Percentiles rank a stretch among this genome's conserved stretches.
These are phyloP conservation scores for Solanum microdontum DNA, from an alignment of 257 asterid genomes.

Conservation along the genomic window DNA sequence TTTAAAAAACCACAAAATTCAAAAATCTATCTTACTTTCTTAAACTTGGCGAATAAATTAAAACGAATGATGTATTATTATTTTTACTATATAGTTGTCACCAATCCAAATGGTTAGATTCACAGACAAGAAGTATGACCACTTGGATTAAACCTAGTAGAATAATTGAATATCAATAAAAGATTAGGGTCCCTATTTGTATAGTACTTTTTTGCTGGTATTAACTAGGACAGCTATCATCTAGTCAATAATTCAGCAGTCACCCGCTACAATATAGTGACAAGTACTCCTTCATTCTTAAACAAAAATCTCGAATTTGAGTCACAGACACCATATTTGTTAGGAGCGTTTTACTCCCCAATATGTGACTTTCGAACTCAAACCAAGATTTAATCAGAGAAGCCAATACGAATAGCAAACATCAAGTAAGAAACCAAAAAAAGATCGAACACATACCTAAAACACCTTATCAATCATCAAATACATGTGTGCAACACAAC, in stretches of 20 bases:
- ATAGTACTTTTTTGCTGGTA: neutral
- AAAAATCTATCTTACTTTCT: neutral
- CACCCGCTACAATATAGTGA: neutral
- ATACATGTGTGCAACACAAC: neutral
- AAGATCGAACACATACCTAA: neutral
- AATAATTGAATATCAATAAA: neutral
- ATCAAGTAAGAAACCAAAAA: neutral
- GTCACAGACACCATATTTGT: accelerated
- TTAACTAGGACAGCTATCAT: neutral
- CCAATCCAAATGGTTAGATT: neutral
- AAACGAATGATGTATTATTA: neutral
- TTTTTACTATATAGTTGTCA: neutral
- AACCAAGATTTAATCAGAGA: neutral
- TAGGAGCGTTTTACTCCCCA: neutral
- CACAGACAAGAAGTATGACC: neutral
- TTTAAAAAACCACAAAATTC: accelerated
- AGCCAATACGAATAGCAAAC: neutral
- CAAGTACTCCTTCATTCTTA: neutral
- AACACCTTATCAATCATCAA: neutral
- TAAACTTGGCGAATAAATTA: neutral
- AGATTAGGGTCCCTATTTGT: neutral
- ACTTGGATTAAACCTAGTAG: neutral
- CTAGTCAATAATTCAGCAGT: neutral
- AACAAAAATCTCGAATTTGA: neutral
- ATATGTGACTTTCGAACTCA: neutral